Base-by-base conservation (phyloP, 2,329 filamentous ascomycete genomes). In the Phialophora expanda region DNA sequence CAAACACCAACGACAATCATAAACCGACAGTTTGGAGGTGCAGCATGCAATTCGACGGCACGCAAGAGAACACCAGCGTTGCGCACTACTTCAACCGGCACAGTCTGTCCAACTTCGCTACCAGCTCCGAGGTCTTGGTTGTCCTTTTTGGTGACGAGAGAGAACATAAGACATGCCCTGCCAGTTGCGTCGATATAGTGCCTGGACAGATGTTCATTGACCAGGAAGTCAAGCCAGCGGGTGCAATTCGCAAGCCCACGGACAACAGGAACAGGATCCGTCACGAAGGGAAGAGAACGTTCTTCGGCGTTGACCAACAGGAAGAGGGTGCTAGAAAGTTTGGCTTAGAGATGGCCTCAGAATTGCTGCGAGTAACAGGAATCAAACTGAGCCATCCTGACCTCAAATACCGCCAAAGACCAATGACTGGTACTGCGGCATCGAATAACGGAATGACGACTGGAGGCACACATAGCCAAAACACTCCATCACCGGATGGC, bases 161-260 rank as follows among this genome's bases (percentile, higher is more conserved):
- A 14, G 11, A 56, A 20, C 17, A 6, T 3, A 55, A 17, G n/a
- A 56, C 62, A 8, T 17, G 60, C 9, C 66, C 63, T 11, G 66
- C 62, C 24, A 12, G 28, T 12, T n/a, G 24, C 3, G 30, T 69
- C 12, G 14, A 59, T 8, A 51, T 68, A 4, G 38, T 69, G 1
- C 65, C 67, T 26, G 67, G 67, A 17, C 67, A 68, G 48, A n/a
- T 56, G 30, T 64, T 62, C 54, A 51, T 22, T 26, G 53, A 54
- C 26, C 38, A 57, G 44, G 17, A 17, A 4, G 22, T 56, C 30
- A 56, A 48, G 26, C 61, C 61, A 20, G 26, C 7, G 22, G 51
- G 24, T 8, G 51, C 28, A 9, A 38, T 63, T 53, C 34, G 54
- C 34, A 14, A 3, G 17, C 61, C 61, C 2, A 11, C 24, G n/a